Base-by-base conservation (phyloP, 768 basidiomycete species). In the Punctularia strigosozonata region DNA sequence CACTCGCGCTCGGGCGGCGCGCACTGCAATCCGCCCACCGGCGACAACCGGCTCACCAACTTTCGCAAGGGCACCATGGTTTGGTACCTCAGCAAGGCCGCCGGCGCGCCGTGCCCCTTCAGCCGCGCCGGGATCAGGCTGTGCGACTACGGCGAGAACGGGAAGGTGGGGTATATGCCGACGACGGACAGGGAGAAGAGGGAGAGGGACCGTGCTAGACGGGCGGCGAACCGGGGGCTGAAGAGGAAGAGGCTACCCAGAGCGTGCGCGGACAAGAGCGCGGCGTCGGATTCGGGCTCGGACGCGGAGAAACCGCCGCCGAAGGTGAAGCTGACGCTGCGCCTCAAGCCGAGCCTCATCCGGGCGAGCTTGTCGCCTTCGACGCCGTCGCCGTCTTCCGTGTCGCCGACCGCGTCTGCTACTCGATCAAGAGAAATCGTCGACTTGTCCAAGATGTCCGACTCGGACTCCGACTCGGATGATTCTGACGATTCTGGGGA, bases 21-120 rank as follows among this genome's bases (percentile, higher is more conserved):
- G 3, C 48, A 51, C 47, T 66, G 71, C 46, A 60, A 59, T 38
- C 57, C 62, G 37, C 36, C 56, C 46, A 33, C 41, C 42, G 44
- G 33, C 4, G 57, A 58, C 25, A 55, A 53, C 39, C 65, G 79
- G 24, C 46, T 67, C 26, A 85, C 83, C 15, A 83, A 82, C 55
- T 87, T 84, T 51, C 68, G 83, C 41, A 70, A 77, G 25, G 84
- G 84, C 22, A 87, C 83, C 31, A 73, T 74, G 50, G 81, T 87
- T 13, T 87, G 81, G 81, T 87, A 85, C 55, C 66, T 87, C 42
- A 77, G 75, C 53, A 71, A 74, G 47, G 80, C 79, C 14, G 75
- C 81, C 6, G 84, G 84, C 36, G 70, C 76, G 5, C 74, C 77
- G 0, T 86, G 83, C 57, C 83, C 83, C 4, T 87, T 87, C 53